Base-by-base conservation (phyloP, 2,329 filamentous ascomycete genomes). In the Neoascochyta sp. region DNA sequence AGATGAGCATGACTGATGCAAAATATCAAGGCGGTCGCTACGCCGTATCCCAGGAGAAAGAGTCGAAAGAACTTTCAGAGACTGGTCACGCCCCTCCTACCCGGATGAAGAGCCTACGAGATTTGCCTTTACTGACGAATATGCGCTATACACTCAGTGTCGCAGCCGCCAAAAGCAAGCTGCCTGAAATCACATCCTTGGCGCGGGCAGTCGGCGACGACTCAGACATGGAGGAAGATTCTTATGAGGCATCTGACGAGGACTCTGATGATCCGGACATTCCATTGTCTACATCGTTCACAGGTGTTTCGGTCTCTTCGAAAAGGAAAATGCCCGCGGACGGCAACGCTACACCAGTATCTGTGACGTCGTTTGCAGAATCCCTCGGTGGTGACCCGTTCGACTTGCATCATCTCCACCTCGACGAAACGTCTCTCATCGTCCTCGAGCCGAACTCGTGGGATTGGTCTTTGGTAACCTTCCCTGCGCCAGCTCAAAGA, bases 1-100 rank as follows among this genome's bases (percentile, higher is more conserved):
- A 65, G 28, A 50, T 76, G 32, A 60, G 62, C 21, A 44, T 64
- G 14, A 68, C 70, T 32, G 70, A 76, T 47, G 60, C 69, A 13
- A 78, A 76, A 45, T 80, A 79, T 54, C 62, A 65, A 24, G 55
- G 64, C 17, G 72, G 71, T 7, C 69, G 67, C 26, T 75, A 64
- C 24, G 50, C 46, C 11, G n/a, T 38, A 3, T 24, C 41, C 16
- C 29, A 36, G 12, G 45, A 47, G n/a, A 29, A 19, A 9, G 26
- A 47, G 17, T 9, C 30, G 9, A 21, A 35, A 11, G 23, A 28
- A 4, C 15, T 24, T 7, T 9, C 30, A 11, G 14, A 27, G 6
- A n/a, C 18, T 23, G 32, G 30, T 24, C 13, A 37, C 18, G 11
- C 9, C 10, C 21, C 27, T 10, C 20, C 22, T 3, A 24, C 23